Conservation (phyloP, 1,139 yeast genomes). For the Dujonia santamariae region DNA sequence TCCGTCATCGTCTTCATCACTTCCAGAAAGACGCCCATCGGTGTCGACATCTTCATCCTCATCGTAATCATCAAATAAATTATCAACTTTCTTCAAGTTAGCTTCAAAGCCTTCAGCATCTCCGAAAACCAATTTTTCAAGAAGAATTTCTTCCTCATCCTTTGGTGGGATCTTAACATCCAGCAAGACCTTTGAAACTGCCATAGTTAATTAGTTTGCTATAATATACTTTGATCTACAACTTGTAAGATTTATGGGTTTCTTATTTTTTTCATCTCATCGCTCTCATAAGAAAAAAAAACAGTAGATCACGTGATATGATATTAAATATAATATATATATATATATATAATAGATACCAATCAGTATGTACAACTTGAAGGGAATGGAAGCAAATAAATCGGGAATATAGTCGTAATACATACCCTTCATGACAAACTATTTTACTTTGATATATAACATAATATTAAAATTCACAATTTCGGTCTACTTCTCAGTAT, state of each 20-base stretch:
- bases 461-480: no score
- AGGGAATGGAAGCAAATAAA: no score
- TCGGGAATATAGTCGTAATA: no score
- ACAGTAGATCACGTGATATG: neutral
- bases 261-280: neutral
- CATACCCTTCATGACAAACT: no score
- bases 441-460: no score
- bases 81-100: slow-evolving; percentile 58
- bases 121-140: slow-evolving; percentile 88
- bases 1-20: slow-evolving; percentile 12
- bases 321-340: no score
- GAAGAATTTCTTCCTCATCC: slow-evolving; percentile 74
- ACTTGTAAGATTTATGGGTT: neutral
- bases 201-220: no score
- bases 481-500: no score
- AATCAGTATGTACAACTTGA: no score
- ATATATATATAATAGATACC: no score
- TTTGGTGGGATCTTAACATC: slow-evolving; percentile 56
- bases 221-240: no score
- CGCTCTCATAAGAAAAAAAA: slow-evolving; percentile 1
- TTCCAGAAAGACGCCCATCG: slow-evolving; percentile 15
- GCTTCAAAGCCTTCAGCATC: slow-evolving; percentile 76
- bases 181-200: neutral
- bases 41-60: slow-evolving; percentile 39
- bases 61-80: slow-evolving; percentile 48